Evolutionary conservation across 2,329 filamentous ascomycete genomes (phyloP), one percentile per base, ranked within the genome.

Genomic region (Podosphaera leucotricha): DNA sequence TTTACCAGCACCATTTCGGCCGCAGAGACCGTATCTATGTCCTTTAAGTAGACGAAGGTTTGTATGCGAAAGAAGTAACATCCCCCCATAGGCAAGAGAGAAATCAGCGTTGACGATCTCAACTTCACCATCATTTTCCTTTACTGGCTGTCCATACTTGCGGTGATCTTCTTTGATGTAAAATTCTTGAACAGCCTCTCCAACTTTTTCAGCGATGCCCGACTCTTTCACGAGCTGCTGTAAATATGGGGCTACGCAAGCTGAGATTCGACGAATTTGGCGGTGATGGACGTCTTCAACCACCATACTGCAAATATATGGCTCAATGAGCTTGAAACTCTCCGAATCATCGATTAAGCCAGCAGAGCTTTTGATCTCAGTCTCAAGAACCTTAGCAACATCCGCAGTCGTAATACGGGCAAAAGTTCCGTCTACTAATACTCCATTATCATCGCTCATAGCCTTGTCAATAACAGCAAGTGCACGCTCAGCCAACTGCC

Each of bases 91-190:
- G 41, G 86, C 90, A 20, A 98, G 73, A 18, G 90, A 98, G 66
- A 98, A 98, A 59, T 90, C 80, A 39, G 90, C 87, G 56, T 98
- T 95, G 59, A 98, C 90, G 57, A 98, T 93, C 62, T 95, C 90
- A 19, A 79, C 69, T 64, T 98, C 90, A 47, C 85, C 86, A 48
- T 92, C 83, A 48, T 94, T 84, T 49, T 90, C 83, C 61, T 86
- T 81, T 51, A 82, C 70, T 2, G 85, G 82, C 44, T 79, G 75
- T 50, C 86, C 87, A 54, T 75, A 92, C 58, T 83, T 90, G 61
- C 84, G 81, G 56, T 83, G 68, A 53, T 95, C 87, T 61, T 94
- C 86, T 0, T 77, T 76, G 20, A 87, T 58, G 57, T 81, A 94
- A 64, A 78, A 73, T 48, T 77, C 61, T 60, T 92, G 72, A n/a